Evolutionary conservation across 2,329 filamentous ascomycete species (phyloP).

Genomic region (Xylaria sp.): DNA sequence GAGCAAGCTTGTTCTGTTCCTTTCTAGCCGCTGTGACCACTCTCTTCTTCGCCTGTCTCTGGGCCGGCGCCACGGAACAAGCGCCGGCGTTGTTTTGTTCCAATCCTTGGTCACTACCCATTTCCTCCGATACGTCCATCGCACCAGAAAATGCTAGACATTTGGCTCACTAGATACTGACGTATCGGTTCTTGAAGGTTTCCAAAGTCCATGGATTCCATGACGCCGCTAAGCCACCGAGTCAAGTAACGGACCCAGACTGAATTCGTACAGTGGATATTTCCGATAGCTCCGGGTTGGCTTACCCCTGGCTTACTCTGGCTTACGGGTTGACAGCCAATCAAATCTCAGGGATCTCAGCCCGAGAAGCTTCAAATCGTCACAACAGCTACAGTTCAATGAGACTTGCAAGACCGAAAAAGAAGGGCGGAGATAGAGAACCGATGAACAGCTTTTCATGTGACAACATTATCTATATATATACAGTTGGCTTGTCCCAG

Average conservation of each 20-base stretch:
- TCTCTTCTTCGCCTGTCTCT: slow-evolving; percentile 44
- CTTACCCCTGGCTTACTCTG: slow-evolving; percentile 26
- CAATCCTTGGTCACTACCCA: slow-evolving; percentile 17
- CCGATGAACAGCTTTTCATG: background rate
- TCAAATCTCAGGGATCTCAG: slow-evolving; percentile 29
- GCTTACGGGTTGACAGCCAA: slow-evolving; percentile 36
- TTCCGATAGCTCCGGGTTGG: slow-evolving; percentile 27
- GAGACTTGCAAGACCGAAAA: background rate
- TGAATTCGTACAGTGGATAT: slow-evolving; percentile 1
- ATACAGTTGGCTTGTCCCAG: background rate
- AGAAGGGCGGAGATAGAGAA: background rate
- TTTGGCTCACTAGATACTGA: slow-evolving; percentile 9
- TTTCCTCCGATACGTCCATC: background rate
- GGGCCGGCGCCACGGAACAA: background rate
- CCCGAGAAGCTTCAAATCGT: slow-evolving; percentile 9
- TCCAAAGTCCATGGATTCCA: background rate
- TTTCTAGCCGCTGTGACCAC: slow-evolving; percentile 52
- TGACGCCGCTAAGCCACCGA: slow-evolving; percentile 29
- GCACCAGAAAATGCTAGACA: background rate
- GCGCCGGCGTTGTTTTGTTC: background rate
- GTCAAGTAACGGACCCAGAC: background rate
- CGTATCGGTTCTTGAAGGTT: background rate
- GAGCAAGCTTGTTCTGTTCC: slow-evolving; percentile 53
- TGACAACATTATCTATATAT: slow-evolving; percentile 23
- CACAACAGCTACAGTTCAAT: background rate